A percentile compares a stretch with the other conserved stretches of the same genome.
These are phyloP conservation scores for Candida argentea DNA, from an alignment of 805 yeast species.

Conservation along the genomic window DNA sequence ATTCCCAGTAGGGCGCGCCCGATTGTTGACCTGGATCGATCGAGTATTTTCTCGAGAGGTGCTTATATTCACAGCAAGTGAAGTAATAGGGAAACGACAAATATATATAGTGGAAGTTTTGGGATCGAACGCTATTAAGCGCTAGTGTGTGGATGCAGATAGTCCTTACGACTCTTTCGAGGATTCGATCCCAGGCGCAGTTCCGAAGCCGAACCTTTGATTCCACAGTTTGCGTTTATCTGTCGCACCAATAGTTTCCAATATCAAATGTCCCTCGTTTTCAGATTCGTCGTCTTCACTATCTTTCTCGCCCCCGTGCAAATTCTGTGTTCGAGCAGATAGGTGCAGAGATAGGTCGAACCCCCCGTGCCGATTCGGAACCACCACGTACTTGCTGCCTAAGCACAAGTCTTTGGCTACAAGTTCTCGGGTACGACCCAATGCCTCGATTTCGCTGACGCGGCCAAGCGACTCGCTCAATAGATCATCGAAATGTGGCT, in stretches of 20 bases:
- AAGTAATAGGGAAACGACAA: too few relatives aligned
- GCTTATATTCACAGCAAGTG: too few relatives aligned
- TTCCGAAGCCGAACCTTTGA: constrained; percentile 12
- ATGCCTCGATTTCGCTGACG: constrained; percentile 65
- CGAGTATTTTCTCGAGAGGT: too few relatives aligned
- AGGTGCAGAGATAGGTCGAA: constrained; percentile 3
- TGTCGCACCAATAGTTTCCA: constrained; percentile 12
- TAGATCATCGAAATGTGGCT: constrained; percentile 61
- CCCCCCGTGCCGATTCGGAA: constrained; percentile 23
- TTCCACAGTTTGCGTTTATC: constrained; percentile 34
- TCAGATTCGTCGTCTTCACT: constrained; percentile 15
- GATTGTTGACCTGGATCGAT: too few relatives aligned
- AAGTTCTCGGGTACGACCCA: constrained; percentile 69
- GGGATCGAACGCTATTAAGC: too few relatives aligned
- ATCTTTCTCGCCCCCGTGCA: not conserved
- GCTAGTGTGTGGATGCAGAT: too few relatives aligned
- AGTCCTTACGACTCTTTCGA: too few relatives aligned
- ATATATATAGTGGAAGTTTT: too few relatives aligned
- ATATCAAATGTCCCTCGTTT: constrained; percentile 9
- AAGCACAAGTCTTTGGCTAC: constrained; percentile 57
- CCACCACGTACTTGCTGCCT: constrained; percentile 37
- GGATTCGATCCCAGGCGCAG: not conserved
- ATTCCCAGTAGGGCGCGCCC: too few relatives aligned
- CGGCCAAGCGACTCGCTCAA: constrained; percentile 57
- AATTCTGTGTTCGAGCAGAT: not conserved